Base-by-base conservation (phyloP, 1,139 yeast genomes). In the Sugiyamaella grinbergsii region DNA sequence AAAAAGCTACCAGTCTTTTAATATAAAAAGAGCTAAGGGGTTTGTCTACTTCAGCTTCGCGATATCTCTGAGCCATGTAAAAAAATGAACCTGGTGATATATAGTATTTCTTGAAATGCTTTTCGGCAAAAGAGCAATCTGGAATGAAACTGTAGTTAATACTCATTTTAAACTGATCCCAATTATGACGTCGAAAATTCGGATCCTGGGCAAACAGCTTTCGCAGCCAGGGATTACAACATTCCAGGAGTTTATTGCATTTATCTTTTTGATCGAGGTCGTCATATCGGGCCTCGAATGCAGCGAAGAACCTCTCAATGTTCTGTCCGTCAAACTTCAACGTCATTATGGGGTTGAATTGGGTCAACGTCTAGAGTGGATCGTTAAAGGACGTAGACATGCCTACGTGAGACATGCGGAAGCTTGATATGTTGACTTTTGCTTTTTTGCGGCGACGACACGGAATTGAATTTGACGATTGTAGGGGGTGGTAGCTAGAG, bases 1-100 rank as follows among this genome's bases (percentile, higher is more conserved):
- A 29, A 31, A 41, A 41, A 5, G 44, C 33, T 11, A 40, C 13
- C 18, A 40, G 22, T 19, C 19, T 40, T 20, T 29, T 24, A 19
- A 40, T 28, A n/a, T 28, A 40, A 2, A 4, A 5, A 19, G 10
- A 3, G 10, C 34, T 28, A n/a, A 40, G 20, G 5, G 33, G 44
- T 19, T 40, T 7, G 20, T 24, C 18, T 10, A 18, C n/a, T 16
- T 41, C 45, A n/a, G 31, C n/a, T 11, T 41, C 45, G 2, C 28
- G 5, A 23, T 31, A 41, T 20, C 20, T 29, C n/a, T 31, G 20
- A 6, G 31, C 37, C 45, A 41, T 41, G 28, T 29, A 37, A 41
- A 31, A 41, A 2, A 41, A 23, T 2, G 38, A 19, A 19, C 45
- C 45, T 2, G 33, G 15, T 6, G 45, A 26, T 7, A 41, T 16